phyloP scores from a whole-genome alignment of 1,284 basidiomycete genomes.

The Entoloma clypeatum region DNA sequence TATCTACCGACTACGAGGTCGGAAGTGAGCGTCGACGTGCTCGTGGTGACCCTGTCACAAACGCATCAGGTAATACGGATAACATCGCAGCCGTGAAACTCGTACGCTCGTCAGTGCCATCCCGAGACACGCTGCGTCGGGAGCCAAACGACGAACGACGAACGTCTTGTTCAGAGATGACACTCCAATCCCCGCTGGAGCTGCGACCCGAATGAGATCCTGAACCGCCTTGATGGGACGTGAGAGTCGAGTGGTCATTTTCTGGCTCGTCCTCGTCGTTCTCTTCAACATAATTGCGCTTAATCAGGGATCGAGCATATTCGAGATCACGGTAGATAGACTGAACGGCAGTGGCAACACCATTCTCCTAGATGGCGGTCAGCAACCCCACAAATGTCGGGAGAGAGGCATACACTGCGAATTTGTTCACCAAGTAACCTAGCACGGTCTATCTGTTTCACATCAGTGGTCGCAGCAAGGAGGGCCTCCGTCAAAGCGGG shows the following conservation, averaged over 20 bases:
- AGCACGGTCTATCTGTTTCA: conserved; percentile 84
- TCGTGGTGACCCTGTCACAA: conserved; percentile 40
- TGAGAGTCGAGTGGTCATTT: conserved; percentile 45
- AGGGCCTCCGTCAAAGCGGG: conserved; percentile 78
- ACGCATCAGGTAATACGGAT: conserved; percentile 55
- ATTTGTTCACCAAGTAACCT: conserved; percentile 81
- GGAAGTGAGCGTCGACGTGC: conserved; percentile 36
- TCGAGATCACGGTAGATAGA: conserved; percentile 91
- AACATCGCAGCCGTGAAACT: conserved; percentile 59
- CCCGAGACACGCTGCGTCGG: conserved; percentile 30
- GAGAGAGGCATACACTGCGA: conserved; percentile 50
- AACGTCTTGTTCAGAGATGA: conserved; percentile 73
- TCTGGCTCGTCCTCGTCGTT: conserved; percentile 37
- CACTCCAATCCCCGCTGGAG: conserved; percentile 79
- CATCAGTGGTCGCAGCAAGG: conserved; percentile 76
- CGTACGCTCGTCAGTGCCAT: conserved; percentile 46
- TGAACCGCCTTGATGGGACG: conserved; percentile 33
- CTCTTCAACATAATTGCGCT: conserved; percentile 40
- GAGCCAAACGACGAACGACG: conserved; percentile 48
- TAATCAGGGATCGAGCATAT: conserved; percentile 81
- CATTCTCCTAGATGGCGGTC: conserved; percentile 66
- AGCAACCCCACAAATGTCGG: conserved; percentile 10
- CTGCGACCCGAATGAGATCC: conserved; percentile 50
- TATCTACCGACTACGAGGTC: conserved; percentile 12
- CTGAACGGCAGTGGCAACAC: conserved; percentile 85